phyloP scores from a whole-genome alignment of 441 rosid species.

The Brassica hybrid region DNA sequence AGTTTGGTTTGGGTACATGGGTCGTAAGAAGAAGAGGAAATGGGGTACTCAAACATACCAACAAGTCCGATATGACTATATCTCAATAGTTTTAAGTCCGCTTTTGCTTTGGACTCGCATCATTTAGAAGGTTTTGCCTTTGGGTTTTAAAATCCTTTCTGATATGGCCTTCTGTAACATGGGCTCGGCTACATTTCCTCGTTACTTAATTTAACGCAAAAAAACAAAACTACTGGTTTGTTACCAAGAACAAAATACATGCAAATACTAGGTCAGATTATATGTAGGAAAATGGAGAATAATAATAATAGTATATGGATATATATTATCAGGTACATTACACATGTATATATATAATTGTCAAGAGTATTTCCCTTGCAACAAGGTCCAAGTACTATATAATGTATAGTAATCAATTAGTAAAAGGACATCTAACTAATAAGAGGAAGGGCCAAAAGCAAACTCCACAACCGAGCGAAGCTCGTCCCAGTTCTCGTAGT shows the following conservation, averaged over 20 bases:
- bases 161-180: not conserved
- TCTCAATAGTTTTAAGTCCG: not conserved
- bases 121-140: not conserved
- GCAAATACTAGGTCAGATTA: not conserved
- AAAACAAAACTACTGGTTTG: not conserved
- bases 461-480: conserved; percentile 72
- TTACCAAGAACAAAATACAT: conserved; percentile 2
- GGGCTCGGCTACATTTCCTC: conserved; percentile 1
- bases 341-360: not conserved
- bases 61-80: not conserved
- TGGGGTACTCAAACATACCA: not conserved
- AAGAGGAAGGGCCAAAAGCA: conserved; percentile 62
- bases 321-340: not conserved
- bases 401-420: not conserved
- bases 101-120: not conserved
- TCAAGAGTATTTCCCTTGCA: not conserved
- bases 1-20: conserved; percentile 11
- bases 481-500: conserved; percentile 76
- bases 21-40: conserved; percentile 3
- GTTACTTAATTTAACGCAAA: not conserved
- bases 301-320: not conserved
- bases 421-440: conserved; percentile 41
- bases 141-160: not conserved
- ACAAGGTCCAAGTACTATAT: not conserved
- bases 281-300: not conserved